Percentiles rank a stretch among this genome's conserved stretches.
Evolutionary conservation across 345 rosid genomes (phyloP).

Genomic region (Citrus reticulata): DNA sequence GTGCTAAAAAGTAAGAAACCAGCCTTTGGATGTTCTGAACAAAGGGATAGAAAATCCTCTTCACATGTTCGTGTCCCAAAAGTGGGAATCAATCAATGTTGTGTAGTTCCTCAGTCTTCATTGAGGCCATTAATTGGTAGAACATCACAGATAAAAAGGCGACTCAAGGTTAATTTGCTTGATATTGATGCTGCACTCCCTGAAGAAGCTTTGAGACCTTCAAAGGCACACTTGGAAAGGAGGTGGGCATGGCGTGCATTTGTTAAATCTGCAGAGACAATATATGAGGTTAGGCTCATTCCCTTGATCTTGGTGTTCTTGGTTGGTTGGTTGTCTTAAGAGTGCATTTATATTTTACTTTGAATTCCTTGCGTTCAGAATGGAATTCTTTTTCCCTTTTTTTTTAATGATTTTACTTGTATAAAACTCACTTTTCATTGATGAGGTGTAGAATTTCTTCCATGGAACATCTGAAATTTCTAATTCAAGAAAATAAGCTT

Average conservation of each 20-base stretch:
- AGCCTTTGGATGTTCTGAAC: constrained; percentile 35
- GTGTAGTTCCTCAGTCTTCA: constrained; percentile 77
- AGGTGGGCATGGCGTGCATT: constrained; percentile 81
- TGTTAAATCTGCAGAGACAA: constrained; percentile 77
- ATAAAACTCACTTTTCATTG: neutral
- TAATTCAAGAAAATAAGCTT: neutral
- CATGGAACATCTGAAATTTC: neutral
- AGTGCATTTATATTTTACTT: neutral
- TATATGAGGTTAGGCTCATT: constrained; percentile 67
- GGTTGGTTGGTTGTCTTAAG: neutral
- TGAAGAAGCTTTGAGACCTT: constrained; percentile 69
- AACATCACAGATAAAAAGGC: constrained; percentile 42
- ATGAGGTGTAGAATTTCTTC: neutral
- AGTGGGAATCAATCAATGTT: constrained; percentile 32
- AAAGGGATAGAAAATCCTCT: constrained; percentile 36
- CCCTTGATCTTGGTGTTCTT: neutral
- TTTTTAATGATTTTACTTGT: neutral
- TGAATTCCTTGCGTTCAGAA: neutral
- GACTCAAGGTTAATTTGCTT: constrained; percentile 74
- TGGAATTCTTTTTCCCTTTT: neutral
- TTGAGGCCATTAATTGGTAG: constrained; percentile 67
- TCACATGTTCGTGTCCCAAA: constrained; percentile 19
- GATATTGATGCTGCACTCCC: constrained; percentile 92
- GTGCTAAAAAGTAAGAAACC: constrained; percentile 23
- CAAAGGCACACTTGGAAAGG: constrained; percentile 53